These are phyloP conservation scores for Kurtzmaniella quercitrusa DNA, from an alignment of 1,139 yeast genomes.

Conservation along the genomic window DNA sequence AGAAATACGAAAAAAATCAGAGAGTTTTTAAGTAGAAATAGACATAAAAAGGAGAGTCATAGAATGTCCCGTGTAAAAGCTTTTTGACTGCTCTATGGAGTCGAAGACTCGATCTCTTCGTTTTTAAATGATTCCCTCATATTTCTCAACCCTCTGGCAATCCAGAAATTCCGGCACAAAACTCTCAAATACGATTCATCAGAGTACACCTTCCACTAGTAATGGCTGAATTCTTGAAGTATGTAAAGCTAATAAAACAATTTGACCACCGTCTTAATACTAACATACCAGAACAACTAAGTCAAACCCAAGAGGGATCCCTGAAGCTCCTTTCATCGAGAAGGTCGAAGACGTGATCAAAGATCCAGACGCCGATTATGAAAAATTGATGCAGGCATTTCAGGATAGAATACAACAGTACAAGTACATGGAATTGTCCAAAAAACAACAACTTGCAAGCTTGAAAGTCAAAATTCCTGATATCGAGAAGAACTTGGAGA, in stretches of 20 bases:
- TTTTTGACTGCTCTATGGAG: too few species aligned
- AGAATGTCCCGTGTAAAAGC: too few species aligned
- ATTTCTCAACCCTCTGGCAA: too few species aligned
- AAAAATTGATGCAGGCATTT: slow-evolving; percentile 60
- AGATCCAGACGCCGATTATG: slow-evolving; percentile 65
- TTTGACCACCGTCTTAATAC: slow-evolving; percentile 8
- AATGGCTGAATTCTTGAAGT: slow-evolving; percentile 16
- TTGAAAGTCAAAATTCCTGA: slow-evolving; percentile 82
- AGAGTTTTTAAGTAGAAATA: too few species aligned
- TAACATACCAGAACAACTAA: slow-evolving; percentile 43
- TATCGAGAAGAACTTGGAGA: slow-evolving; percentile 74
- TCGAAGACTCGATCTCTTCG: neutral
- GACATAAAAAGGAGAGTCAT: too few species aligned
- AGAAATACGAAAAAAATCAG: too few species aligned
- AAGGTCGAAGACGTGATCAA: slow-evolving; percentile 72
- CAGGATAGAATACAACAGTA: slow-evolving; percentile 80
- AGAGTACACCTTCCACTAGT: neutral
- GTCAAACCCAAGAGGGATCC: slow-evolving; percentile 89
- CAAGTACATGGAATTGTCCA: slow-evolving; percentile 83
- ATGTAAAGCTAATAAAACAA: slow-evolving; percentile 7
- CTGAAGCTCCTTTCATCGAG: slow-evolving; percentile 92
- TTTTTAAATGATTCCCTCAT: neutral
- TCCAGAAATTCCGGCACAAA: neutral
- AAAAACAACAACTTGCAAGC: slow-evolving; percentile 63
- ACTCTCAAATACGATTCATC: neutral